Evolutionary conservation across 2,329 filamentous ascomycete genomes (phyloP), one percentile per base, ranked within the genome.

Genomic region (Aspergillus pseudotamarii): DNA sequence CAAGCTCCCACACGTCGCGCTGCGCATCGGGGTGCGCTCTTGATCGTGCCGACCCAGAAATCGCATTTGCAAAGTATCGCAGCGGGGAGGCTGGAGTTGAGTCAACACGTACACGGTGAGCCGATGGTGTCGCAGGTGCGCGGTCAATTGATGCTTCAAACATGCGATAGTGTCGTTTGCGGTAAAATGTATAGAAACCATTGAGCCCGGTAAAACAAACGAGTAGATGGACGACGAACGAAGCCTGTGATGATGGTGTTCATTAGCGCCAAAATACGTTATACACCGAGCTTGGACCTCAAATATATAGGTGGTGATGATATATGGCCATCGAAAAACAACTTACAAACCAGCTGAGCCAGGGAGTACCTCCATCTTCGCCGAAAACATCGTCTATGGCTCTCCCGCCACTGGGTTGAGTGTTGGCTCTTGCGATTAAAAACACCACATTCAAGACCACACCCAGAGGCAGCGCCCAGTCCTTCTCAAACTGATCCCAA

Each of bases 1-100:
- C 87, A 57, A 99, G 80, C 78, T 99, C 94, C 95, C 95, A 99
- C 11, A 99, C 95, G 77, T 99, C 94, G 12, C 90, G 86, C 30
- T 86, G 86, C 61, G 89, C 88, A 67, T 78, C 73, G 0, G 94
- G 92, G 78, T 97, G 91, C 32, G 93, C 91, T 73, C 93, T 88
- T 30, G 91, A 89, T 68, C 94, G 88, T n/a, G 93, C 92, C 26
- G 88, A 89, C 41, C 89, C 88, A 30, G 88, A 84, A 38, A 97
- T 79, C 51, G 92, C 82, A 66, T 85, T 88, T 32, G 89, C 86
- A 43, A 98, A 78, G 62, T 92, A 89, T 59, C 89, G 88, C 45
- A 98, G 75, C 1, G 95, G 94, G 1, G 94, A 95, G 0, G 91
- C 89, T 1, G 93, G 93, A 5, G 91, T 91, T 1, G 93, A 94